These are phyloP conservation scores for Ballota nigra DNA, from an alignment of 257 asterid genomes.

Conservation along the genomic window DNA sequence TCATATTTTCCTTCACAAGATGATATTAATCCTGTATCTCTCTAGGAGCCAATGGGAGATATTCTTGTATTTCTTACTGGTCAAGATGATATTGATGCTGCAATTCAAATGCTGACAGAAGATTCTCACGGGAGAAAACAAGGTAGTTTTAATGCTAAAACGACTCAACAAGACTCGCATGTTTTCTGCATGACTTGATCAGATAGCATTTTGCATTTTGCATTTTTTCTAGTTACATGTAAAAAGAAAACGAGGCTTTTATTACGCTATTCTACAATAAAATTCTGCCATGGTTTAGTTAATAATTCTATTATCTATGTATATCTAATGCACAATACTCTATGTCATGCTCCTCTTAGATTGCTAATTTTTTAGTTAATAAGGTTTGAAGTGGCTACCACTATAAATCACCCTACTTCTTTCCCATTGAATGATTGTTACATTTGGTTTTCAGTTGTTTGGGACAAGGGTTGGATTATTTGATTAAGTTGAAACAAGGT, in stretches of 20 bases:
- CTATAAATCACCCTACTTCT: background rate
- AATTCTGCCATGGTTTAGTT: background rate
- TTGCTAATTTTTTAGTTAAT: background rate
- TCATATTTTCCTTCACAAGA: background rate
- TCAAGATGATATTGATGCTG: slow-evolving; percentile 97
- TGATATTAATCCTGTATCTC: slow-evolving; percentile 18
- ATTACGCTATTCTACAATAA: background rate
- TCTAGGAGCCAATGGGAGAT: slow-evolving; percentile 88
- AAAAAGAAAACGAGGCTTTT: background rate
- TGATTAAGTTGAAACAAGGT: slow-evolving; percentile 5
- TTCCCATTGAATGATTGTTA: background rate
- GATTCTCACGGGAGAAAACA: slow-evolving; percentile 57
- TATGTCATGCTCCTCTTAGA: background rate
- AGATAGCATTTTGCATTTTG: background rate
- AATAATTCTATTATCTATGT: background rate
- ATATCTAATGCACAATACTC: background rate
- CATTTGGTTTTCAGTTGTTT: slow-evolving; percentile 3
- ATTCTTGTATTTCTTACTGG: slow-evolving; percentile 91
- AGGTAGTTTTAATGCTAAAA: slow-evolving; percentile 43
- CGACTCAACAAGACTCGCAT: background rate
- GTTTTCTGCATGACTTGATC: slow-evolving; percentile 2
- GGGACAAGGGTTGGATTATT: background rate
- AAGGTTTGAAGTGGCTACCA: slow-evolving; percentile 1
- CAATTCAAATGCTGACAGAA: slow-evolving; percentile 79
- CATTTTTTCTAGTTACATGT: background rate